Percentiles rank a stretch among this genome's conserved stretches.
These are phyloP conservation scores for Cytospora piceicola DNA, from an alignment of 2,329 filamentous ascomycete genomes.

Conservation along the genomic window DNA sequence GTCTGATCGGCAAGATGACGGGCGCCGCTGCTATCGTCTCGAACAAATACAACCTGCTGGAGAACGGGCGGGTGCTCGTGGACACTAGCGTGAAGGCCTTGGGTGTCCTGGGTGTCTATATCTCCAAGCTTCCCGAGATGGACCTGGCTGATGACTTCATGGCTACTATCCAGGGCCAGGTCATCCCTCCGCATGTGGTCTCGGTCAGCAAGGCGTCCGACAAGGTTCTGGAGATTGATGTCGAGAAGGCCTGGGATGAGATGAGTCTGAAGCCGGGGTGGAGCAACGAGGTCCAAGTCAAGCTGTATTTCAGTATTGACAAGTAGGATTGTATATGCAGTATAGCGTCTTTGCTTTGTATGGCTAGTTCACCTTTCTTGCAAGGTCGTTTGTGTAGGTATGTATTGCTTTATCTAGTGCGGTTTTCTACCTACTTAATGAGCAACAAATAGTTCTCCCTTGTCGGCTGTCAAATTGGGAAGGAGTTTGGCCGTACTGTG, in stretches of 20 bases:
- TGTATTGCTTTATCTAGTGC: not conserved
- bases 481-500: no score
- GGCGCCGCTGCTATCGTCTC: slow-evolving; percentile 76
- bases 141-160: slow-evolving; percentile 70
- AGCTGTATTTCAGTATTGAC: slow-evolving; percentile 58
- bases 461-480: no score
- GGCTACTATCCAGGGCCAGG: slow-evolving; percentile 71
- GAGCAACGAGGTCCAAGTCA: slow-evolving; percentile 78
- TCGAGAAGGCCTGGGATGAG: slow-evolving; percentile 76
- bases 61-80: slow-evolving; percentile 66
- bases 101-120: slow-evolving; percentile 75
- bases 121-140: slow-evolving; percentile 68
- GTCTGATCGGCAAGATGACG: slow-evolving; percentile 86
- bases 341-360: not conserved
- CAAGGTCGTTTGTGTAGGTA: no score
- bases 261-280: slow-evolving; percentile 71
- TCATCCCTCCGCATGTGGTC: slow-evolving; percentile 71
- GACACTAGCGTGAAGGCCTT: slow-evolving; percentile 78
- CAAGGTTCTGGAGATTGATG: slow-evolving; percentile 75
- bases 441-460: no score
- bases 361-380: not conserved
- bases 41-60: slow-evolving; percentile 58
- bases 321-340: slow-evolving; percentile 28
- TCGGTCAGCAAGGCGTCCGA: slow-evolving; percentile 54
- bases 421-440: not conserved